Evolutionary conservation across 163 green algal species (phyloP).

Genomic region (Smithsoniella earleae): DNA sequence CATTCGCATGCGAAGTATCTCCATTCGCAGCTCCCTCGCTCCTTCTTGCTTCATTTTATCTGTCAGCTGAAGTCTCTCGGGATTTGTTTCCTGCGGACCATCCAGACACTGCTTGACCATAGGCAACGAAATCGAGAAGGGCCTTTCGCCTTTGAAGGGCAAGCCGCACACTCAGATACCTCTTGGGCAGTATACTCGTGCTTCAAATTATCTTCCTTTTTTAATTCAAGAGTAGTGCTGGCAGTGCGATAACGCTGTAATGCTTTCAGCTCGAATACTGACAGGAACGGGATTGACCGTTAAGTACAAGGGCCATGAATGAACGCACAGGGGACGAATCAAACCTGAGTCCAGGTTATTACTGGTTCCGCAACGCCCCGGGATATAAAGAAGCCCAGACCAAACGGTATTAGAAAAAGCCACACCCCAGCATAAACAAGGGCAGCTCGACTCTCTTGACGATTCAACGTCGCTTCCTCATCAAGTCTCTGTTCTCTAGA

Average conservation of each 20-base stretch:
- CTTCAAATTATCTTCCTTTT: no score
- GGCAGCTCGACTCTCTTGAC: conserved; percentile 7
- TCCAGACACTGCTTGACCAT: no score
- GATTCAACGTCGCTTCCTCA: background rate
- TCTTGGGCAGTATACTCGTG: no score
- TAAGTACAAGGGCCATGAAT: no score
- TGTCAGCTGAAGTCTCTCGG: conserved; percentile 59
- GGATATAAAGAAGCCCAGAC: conserved; percentile 13
- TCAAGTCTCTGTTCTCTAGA: background rate
- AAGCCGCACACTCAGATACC: no score
- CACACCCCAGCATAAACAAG: conserved; percentile 21
- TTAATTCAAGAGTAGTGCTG: no score
- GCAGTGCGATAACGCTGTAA: no score
- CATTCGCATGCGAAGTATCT: conserved; percentile 66
- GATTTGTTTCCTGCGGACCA: conserved; percentile 44
- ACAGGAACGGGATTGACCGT: no score
- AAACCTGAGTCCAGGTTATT: conserved; percentile 10
- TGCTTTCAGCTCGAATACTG: no score
- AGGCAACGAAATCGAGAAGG: no score
- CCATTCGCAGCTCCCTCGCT: conserved; percentile 49
- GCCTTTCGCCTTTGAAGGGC: no score
- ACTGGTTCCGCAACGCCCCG: conserved; percentile 11
- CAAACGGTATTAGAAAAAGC: conserved; percentile 27
- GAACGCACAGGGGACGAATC: background rate
- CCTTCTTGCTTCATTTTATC: conserved; percentile 63